phyloP scores from a whole-genome alignment of 1,284 basidiomycete genomes.

The Pterula multifida region DNA sequence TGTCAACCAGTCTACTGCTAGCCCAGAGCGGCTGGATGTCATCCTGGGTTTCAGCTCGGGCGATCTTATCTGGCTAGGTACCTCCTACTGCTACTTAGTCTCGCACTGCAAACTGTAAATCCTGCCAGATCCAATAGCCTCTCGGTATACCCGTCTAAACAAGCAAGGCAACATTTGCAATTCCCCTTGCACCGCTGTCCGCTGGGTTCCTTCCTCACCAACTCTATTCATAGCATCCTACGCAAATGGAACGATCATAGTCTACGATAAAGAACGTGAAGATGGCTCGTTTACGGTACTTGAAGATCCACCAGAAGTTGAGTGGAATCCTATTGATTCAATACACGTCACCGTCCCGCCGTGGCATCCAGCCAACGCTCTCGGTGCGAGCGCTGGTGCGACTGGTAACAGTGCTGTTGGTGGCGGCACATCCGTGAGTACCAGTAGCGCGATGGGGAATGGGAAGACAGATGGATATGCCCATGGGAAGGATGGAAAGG shows the following conservation, averaged over 20 bases:
- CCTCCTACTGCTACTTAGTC: constrained; percentile 14
- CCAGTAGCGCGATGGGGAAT: not conserved
- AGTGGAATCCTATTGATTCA: constrained; percentile 65
- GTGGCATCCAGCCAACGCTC: constrained; percentile 55
- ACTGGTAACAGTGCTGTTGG: constrained; percentile 3
- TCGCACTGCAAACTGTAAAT: constrained; percentile 5
- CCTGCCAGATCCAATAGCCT: constrained; percentile 66
- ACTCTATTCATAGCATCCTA: constrained; percentile 87
- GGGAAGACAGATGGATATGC: not conserved
- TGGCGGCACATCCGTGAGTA: constrained; percentile 10
- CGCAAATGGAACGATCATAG: constrained; percentile 77
- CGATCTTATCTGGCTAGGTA: constrained; percentile 87
- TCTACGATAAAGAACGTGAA: constrained; percentile 84
- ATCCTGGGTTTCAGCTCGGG: constrained; percentile 90
- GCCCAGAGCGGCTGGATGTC: constrained; percentile 73
- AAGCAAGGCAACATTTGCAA: constrained; percentile 81
- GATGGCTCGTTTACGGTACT: constrained; percentile 50
- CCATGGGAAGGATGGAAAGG: constrained; percentile 29
- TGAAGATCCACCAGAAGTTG: constrained; percentile 19
- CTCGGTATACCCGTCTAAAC: constrained; percentile 83
- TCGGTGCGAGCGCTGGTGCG: constrained; percentile 10
- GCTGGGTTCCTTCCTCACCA: constrained; percentile 81
- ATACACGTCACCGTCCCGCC: constrained; percentile 75
- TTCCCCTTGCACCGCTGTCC: constrained; percentile 72
- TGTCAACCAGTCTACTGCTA: constrained; percentile 71